phyloP scores from a whole-genome alignment of 2,329 filamentous ascomycete species.

The Talaromyces sp. region DNA sequence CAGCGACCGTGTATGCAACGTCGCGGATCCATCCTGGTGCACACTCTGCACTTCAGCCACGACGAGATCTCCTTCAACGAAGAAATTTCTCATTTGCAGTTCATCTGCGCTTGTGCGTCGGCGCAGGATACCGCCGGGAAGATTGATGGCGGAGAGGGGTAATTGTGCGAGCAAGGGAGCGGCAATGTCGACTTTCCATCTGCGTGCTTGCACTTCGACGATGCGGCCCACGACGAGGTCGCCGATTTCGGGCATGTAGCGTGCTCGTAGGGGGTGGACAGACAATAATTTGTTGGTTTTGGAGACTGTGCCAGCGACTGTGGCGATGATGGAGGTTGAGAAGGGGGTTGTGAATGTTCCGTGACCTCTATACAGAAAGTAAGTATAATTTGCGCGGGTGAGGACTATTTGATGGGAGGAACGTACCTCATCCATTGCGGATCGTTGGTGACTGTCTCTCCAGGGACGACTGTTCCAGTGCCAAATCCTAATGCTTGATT shows the following conservation, averaged over 20 bases:
- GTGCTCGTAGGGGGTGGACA: conserved; percentile 81
- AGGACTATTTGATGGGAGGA: neutral
- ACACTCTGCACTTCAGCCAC: conserved; percentile 93
- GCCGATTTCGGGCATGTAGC: conserved; percentile 94
- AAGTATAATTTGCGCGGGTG: neutral
- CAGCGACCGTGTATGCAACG: conserved; percentile 82
- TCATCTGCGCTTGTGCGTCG: conserved; percentile 94
- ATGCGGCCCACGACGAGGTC: conserved; percentile 93
- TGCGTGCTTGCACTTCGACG: conserved; percentile 85
- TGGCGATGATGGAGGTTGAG: conserved; percentile 72
- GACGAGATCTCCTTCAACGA: conserved; percentile 88
- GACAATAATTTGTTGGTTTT: conserved; percentile 97
- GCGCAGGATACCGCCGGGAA: conserved; percentile 88
- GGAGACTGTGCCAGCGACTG: conserved; percentile 83
- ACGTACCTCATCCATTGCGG: conserved; percentile 83
- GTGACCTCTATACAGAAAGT: conserved; percentile 66
- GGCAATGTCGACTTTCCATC: conserved; percentile 94
- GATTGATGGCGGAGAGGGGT: conserved; percentile 85
- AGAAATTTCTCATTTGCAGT: conserved; percentile 95
- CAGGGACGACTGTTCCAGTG: conserved; percentile 74
- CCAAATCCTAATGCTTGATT: conserved; percentile 19
- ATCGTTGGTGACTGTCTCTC: conserved; percentile 82
- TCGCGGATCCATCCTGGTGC: conserved; percentile 79
- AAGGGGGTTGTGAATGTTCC: conserved; percentile 73
- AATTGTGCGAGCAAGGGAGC: conserved; percentile 81